These are phyloP conservation scores for Nakazawaea ambrosiae DNA, from an alignment of 805 yeast genomes.

Conservation along the genomic window DNA sequence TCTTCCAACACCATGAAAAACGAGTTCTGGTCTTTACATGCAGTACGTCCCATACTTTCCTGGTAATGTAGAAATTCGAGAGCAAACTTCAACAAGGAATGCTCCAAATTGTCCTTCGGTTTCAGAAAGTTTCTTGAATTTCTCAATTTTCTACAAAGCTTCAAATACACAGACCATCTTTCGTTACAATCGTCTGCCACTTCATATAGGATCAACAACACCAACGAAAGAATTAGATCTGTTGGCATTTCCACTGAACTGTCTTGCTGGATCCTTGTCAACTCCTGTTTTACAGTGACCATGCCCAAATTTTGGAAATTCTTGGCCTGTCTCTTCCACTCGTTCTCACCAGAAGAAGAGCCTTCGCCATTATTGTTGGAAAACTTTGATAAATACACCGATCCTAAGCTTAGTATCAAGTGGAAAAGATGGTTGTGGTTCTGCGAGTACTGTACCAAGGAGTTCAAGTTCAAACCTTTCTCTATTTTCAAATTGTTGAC, in stretches of 20 bases:
- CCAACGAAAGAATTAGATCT: conserved; percentile 7
- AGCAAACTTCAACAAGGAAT: conserved; percentile 5
- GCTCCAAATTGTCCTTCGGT: conserved; percentile 4
- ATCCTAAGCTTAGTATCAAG: conserved; percentile 10
- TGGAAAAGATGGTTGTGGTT: conserved; percentile 9
- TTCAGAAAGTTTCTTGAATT: conserved; percentile 11
- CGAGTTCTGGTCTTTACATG: conserved; percentile 10
- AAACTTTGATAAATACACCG: conserved; percentile 8
- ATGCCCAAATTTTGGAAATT: conserved; percentile 4
- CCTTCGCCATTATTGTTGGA: neutral
- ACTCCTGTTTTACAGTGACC: neutral
- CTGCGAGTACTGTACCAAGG: conserved; percentile 10
- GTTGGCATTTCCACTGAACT: neutral
- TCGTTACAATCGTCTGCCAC: conserved; percentile 11
- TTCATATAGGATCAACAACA: conserved; percentile 10
- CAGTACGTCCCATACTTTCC: conserved; percentile 14
- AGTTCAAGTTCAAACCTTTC: conserved; percentile 5
- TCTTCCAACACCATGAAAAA: conserved; percentile 15
- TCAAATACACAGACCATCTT: conserved; percentile 9
- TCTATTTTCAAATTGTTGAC: conserved; percentile 3
- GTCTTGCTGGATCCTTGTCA: neutral
- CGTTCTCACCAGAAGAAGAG: neutral
- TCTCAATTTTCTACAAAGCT: conserved; percentile 3
- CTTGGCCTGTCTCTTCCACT: conserved; percentile 3
- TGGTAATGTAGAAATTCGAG: conserved; percentile 11